Evolutionary conservation across 345 rosid genomes (phyloP).

Genomic region (Noccaea bulbosa): DNA sequence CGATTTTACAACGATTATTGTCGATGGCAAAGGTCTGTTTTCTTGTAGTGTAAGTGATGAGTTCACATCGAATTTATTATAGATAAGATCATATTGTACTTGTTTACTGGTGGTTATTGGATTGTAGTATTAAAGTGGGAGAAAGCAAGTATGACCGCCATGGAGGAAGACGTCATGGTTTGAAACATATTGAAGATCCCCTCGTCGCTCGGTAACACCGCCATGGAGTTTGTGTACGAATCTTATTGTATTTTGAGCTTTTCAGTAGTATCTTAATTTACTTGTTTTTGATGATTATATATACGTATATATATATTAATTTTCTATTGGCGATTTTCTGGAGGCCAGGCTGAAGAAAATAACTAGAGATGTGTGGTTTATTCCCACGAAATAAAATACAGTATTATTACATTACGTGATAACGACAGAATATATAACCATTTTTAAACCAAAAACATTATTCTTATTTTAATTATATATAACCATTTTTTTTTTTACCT

Average conservation of each 20-base stretch:
- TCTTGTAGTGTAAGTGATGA: not conserved
- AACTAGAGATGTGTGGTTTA: not conserved
- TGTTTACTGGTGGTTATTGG: conserved; percentile 10
- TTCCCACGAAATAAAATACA: not conserved
- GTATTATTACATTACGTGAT: not conserved
- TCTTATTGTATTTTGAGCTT: conserved; percentile 45
- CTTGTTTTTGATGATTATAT: not conserved
- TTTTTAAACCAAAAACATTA: conserved; percentile 18
- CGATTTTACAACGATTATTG: no score
- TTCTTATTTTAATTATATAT: conserved; percentile 1
- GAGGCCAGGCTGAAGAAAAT: conserved; percentile 11
- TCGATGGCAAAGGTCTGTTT: no score
- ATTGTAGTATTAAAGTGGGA: not conserved
- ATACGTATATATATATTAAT: not conserved
- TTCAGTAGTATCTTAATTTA: not conserved
- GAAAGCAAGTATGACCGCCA: conserved; percentile 31
- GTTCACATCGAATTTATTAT: conserved; percentile 17
- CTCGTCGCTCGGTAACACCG: conserved; percentile 42
- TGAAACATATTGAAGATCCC: conserved; percentile 47
- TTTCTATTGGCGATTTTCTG: not conserved
- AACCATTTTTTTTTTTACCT: conserved; percentile 8
- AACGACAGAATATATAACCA: conserved; percentile 31
- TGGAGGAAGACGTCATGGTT: conserved; percentile 36
- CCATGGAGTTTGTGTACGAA: conserved; percentile 44
- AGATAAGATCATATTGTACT: conserved; percentile 7